phyloP scores from a whole-genome alignment of 768 basidiomycete genomes.

The Psilocybe subaeruginosa region DNA sequence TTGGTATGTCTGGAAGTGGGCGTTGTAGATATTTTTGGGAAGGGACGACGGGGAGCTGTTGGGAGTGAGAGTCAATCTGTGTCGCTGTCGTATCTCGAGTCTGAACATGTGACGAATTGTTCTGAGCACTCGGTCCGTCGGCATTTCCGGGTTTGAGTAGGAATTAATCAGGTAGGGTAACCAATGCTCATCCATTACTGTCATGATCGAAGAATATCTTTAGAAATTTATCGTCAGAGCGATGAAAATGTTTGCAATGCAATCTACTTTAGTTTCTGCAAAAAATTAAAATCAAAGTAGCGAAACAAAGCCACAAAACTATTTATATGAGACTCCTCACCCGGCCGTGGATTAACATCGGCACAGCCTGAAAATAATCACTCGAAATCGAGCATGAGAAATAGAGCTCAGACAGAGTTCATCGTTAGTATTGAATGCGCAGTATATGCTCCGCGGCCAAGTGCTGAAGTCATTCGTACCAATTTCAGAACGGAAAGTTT shows the following conservation, averaged over 20 bases:
- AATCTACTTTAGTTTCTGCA: no score
- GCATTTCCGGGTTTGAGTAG: background rate
- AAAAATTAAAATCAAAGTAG: no score
- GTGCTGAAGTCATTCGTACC: background rate
- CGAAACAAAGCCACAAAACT: no score
- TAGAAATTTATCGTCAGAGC: no score
- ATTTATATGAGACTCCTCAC: no score
- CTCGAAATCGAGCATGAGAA: no score
- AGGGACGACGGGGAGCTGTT: background rate
- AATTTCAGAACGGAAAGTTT: background rate
- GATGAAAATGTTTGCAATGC: no score
- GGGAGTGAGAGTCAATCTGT: background rate
- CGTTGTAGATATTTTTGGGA: background rate
- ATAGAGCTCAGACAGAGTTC: background rate
- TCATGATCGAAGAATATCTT: no score
- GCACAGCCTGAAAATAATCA: no score
- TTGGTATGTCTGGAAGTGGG: background rate
- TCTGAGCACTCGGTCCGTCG: background rate
- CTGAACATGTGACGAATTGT: background rate
- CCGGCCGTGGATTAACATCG: no score
- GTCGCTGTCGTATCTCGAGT: background rate
- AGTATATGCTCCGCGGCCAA: background rate
- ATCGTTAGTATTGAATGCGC: background rate
- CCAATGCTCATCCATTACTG: no score
- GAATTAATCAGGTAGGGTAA: no score